Percentiles rank a stretch among this genome's conserved stretches.
Conservation (phyloP, 139 green algal species). For the Prasinococcaceae sp. region DNA sequence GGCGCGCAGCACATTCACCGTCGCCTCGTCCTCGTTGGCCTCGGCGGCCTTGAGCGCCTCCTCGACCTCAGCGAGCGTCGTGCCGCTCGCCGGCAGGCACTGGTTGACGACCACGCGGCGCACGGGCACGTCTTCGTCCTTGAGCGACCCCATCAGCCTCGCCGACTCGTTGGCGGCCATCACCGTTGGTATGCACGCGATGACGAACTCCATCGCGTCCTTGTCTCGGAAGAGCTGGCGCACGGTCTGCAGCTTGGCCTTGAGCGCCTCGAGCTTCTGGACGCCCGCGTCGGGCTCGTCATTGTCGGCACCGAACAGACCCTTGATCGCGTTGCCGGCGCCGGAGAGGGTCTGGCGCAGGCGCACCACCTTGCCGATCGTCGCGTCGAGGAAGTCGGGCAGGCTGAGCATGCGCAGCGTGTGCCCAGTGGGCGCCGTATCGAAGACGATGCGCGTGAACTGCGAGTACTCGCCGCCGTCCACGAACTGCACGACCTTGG, state of each 20-base stretch:
- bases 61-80: too few relatives aligned
- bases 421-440: slow-evolving; percentile 95
- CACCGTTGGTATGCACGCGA: slow-evolving; percentile 93
- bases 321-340: slow-evolving; percentile 52
- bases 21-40: background rate
- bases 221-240: slow-evolving; percentile 67
- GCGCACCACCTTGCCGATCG: slow-evolving; percentile 49
- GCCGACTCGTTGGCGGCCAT: slow-evolving; percentile 83
- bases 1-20: background rate
- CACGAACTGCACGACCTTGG: slow-evolving; percentile 92
- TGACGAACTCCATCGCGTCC: slow-evolving; percentile 78
- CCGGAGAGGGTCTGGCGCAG: slow-evolving; percentile 65
- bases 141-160: slow-evolving; percentile 54
- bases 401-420: slow-evolving; percentile 88
- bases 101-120: slow-evolving; percentile 85
- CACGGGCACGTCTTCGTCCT: slow-evolving; percentile 64
- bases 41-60: slow-evolving; percentile 17
- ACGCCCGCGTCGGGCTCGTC: slow-evolving; percentile 51
- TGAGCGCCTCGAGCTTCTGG: slow-evolving; percentile 54
- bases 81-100: slow-evolving; percentile 33
- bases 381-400: slow-evolving; percentile 86
- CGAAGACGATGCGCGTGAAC: slow-evolving; percentile 93
- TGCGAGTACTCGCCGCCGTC: slow-evolving; percentile 71
- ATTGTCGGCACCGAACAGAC: slow-evolving; percentile 56
- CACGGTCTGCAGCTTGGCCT: slow-evolving; percentile 22